A percentile compares a stretch with the other conserved stretches of the same genome.
These are phyloP conservation scores for Phanerodontia chrysosporium DNA, from an alignment of 768 basidiomycete species.

Conservation along the genomic window DNA sequence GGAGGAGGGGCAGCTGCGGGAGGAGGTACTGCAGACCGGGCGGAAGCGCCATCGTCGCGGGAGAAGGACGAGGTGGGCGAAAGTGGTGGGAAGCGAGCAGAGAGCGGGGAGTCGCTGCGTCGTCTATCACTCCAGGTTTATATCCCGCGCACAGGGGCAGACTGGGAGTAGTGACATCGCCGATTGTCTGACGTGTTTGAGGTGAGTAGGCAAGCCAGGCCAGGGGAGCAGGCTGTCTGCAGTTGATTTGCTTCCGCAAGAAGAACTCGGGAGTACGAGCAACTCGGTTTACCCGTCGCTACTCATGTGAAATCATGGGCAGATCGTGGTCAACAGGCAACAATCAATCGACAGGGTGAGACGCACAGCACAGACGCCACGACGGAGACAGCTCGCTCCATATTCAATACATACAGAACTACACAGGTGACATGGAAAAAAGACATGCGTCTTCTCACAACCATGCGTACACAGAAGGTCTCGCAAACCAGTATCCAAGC, in stretches of 20 bases:
- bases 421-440: background rate
- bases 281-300: no score
- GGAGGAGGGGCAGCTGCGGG: conserved; percentile 6
- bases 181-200: background rate
- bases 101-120: background rate
- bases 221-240: no score
- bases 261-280: no score
- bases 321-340: no score
- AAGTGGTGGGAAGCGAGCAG: background rate
- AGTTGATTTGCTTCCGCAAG: no score
- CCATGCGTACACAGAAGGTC: background rate
- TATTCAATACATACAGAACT: background rate
- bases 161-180: background rate
- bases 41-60: conserved; percentile 22
- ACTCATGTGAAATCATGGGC: no score
- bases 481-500: background rate
- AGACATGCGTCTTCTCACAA: background rate
- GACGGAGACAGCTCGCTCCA: no score
- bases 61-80: background rate
- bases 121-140: background rate
- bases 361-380: no score
- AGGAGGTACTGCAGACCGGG: conserved; percentile 14
- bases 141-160: background rate
- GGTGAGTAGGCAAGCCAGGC: background rate
- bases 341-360: no score